A percentile compares a stretch with the other conserved stretches of the same genome.
These are phyloP conservation scores for Kodamaea leandrae DNA, from an alignment of 805 yeast species.

Conservation along the genomic window DNA sequence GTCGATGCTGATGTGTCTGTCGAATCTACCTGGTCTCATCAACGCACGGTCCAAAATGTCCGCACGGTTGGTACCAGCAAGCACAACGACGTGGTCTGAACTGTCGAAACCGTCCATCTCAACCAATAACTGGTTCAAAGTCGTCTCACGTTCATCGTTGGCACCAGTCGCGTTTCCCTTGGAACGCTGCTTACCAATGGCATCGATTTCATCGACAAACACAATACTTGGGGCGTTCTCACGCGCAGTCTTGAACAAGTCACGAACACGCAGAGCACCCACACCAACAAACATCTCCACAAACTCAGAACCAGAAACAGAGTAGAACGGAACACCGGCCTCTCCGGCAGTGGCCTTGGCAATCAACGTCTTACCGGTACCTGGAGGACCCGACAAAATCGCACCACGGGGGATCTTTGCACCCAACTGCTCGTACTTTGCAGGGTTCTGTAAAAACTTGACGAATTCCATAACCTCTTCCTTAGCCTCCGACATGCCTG, in stretches of 20 bases:
- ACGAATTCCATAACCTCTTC: conserved; percentile 98
- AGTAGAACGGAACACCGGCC: conserved; percentile 94
- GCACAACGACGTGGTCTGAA: conserved; percentile 89
- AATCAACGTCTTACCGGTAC: conserved; percentile 95
- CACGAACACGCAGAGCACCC: conserved; percentile 97
- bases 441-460: conserved; percentile 84
- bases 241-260: conserved; percentile 86
- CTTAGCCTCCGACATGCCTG: conserved; percentile 96
- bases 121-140: conserved; percentile 90
- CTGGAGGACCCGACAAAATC: conserved; percentile 96
- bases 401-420: conserved; percentile 99
- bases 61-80: conserved; percentile 96
- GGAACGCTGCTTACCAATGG: conserved; percentile 92
- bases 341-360: conserved; percentile 99
- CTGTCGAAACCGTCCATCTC: conserved; percentile 98
- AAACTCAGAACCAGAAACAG: conserved; percentile 96
- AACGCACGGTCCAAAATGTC: conserved; percentile 92
- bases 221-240: conserved; percentile 92
- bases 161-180: conserved; percentile 76
- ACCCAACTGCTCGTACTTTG: conserved; percentile 86
- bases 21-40: conserved; percentile 96
- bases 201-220: conserved; percentile 98
- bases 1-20: conserved; percentile 87
- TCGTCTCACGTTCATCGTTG: conserved; percentile 95
- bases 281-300: conserved; percentile 99